Evolutionary conservation across 2,329 filamentous ascomycete species (phyloP), one percentile per base, ranked within the genome.

Genomic region (Scedosporium aurantiacum): DNA sequence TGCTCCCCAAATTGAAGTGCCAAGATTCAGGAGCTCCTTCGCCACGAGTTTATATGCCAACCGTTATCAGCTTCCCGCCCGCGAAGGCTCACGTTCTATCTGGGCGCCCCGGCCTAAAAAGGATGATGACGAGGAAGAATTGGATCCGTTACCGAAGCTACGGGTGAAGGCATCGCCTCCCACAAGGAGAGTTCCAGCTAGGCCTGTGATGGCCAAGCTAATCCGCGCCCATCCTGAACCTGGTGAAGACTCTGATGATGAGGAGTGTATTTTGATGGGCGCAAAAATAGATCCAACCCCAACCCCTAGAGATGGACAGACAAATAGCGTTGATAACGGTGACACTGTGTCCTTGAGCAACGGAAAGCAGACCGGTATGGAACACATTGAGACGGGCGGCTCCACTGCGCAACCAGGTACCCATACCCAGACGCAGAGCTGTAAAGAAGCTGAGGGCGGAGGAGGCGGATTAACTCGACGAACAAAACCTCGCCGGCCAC

Each of bases 61-160:
- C 65, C 67, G 71, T 67, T 70, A 73, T 63, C 62, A 72, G n/a
- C 67, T 70, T 64, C 68, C 73, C 23, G 64, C 67, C 21, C 65
- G 73, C 63, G 67, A 65, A 28, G 67, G 68, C 1, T 45, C 68
- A 27, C 67, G 60, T n/a, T 74, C 73, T 2, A 73, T 74, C 40
- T 74, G 73, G 72, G 69, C 70, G 12, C 65, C 68, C 1, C 32
- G 62, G 14, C 68, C 67, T 7, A 60, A 60, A 16, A 64, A 68
- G 12, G 67, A 66, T 10, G 65, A 64, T 3, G 65, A 66, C 2
- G 66, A 66, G 2, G 68, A 70, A 8, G 66, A 71, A 4, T 67
- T 40, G 62, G 25, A 55, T 14, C 56, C 32, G 8, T 23, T 40
- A 12, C 41, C 25, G 45, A 52, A 12, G 10, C 27, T 50, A 47